A percentile compares a stretch with the other conserved stretches of the same genome.
phyloP scores from a whole-genome alignment of 257 asterid genomes.

The Marsdenia floribunda region DNA sequence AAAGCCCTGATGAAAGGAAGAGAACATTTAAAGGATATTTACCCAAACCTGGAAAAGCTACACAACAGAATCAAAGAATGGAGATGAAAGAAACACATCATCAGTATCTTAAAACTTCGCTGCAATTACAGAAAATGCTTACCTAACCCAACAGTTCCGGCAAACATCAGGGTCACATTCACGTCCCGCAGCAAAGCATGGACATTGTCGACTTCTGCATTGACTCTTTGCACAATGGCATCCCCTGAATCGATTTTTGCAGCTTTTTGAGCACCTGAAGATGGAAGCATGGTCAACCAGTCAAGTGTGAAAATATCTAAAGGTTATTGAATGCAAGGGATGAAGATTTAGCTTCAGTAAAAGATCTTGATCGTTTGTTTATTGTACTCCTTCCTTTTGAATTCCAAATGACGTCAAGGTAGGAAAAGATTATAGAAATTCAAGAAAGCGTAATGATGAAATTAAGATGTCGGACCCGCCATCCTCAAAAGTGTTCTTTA shows the following conservation, averaged over 20 bases:
- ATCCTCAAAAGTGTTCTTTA: no score
- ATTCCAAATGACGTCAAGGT: not conserved
- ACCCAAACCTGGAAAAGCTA: not conserved
- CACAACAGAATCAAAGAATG: not conserved
- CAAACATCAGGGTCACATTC: conserved; percentile 99
- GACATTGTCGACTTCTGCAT: conserved; percentile 98
- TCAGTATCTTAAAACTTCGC: not conserved
- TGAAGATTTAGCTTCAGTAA: not conserved
- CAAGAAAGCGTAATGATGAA: not conserved
- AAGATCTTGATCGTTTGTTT: not conserved
- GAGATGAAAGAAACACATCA: not conserved
- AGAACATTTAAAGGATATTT: not conserved
- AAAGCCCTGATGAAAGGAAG: not conserved
- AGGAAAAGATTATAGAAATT: not conserved
- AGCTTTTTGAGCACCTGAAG: conserved; percentile 85
- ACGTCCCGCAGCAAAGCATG: conserved; percentile 98
- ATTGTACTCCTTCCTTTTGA: not conserved
- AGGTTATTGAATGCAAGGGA: not conserved
- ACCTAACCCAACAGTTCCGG: conserved; percentile 98
- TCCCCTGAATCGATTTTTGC: conserved; percentile 96
- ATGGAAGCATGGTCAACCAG: not conserved
- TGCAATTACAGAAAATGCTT: conserved; percentile 16
- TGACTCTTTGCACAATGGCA: conserved; percentile 99
- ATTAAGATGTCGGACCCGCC: not conserved
- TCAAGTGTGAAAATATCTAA: conserved; percentile 4